Evolutionary conservation across 306 rosid species (phyloP).

Genomic region (Quercus engelmannii): DNA sequence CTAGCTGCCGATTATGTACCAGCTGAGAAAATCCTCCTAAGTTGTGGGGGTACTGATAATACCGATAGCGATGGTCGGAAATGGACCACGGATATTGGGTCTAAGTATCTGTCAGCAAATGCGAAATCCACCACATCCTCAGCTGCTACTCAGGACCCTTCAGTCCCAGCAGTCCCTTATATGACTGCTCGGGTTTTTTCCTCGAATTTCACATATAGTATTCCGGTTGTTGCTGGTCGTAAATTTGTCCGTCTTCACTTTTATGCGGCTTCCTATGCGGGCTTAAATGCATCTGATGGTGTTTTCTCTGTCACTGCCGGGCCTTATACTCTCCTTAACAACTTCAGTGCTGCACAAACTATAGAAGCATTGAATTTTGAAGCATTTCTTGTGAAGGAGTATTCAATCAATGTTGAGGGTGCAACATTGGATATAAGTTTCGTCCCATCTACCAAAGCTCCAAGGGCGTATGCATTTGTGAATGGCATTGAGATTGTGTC

Average conservation of each 20-base stretch:
- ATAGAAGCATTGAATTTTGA: constrained; percentile 51
- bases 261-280: constrained; percentile 52
- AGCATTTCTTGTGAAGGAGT: constrained; percentile 61
- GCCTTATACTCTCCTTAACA: constrained; percentile 58
- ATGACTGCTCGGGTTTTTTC: constrained; percentile 65
- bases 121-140: constrained; percentile 26
- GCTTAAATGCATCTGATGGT: constrained; percentile 47
- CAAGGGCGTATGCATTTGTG: constrained; percentile 67
- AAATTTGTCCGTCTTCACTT: constrained; percentile 72
- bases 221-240: constrained; percentile 76
- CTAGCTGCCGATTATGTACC: constrained; percentile 53
- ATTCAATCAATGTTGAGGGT: constrained; percentile 52
- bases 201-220: constrained; percentile 52
- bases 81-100: constrained; percentile 67
- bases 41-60: constrained; percentile 80
- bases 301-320: constrained; percentile 50
- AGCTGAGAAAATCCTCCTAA: constrained; percentile 53
- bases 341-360: constrained; percentile 73
- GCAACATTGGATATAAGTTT: constrained; percentile 61
- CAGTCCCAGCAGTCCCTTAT: constrained; percentile 62
- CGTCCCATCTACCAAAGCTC: constrained; percentile 46
- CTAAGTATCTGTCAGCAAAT: constrained; percentile 39
- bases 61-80: constrained; percentile 49
- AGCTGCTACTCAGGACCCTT: constrained; percentile 67
- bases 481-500: constrained; percentile 92